These are phyloP conservation scores for Pyrenophora teres DNA, from an alignment of 2,329 filamentous ascomycete genomes.

Conservation along the genomic window DNA sequence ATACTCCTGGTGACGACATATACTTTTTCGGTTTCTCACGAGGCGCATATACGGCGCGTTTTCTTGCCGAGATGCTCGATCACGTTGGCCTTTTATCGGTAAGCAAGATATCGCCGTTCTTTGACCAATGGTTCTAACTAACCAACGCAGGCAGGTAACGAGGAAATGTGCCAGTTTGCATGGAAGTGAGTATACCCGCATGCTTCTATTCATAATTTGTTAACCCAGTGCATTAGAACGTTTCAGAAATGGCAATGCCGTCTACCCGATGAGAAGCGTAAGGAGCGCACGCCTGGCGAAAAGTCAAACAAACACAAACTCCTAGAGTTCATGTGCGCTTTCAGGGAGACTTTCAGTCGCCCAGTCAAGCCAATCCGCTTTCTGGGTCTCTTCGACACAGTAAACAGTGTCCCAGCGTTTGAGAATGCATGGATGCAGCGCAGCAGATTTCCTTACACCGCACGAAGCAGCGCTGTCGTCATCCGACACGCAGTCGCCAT, in stretches of 20 bases:
- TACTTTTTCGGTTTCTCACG: conserved; percentile 57
- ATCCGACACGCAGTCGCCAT: conserved; percentile 73
- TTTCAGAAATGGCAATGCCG: conserved; percentile 75
- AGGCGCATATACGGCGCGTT: conserved; percentile 58
- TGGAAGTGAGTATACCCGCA: conserved; percentile 62
- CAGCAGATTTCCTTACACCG: conserved; percentile 72
- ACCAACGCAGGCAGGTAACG: conserved; percentile 66
- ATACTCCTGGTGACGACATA: conserved; percentile 54
- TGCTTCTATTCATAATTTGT: neutral
- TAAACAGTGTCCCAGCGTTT: conserved; percentile 79
- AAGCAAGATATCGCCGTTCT: conserved; percentile 5
- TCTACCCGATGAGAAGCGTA: conserved; percentile 33
- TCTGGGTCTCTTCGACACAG: conserved; percentile 79
- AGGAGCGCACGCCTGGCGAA: conserved; percentile 48
- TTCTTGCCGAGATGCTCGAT: conserved; percentile 79
- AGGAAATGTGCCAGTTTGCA: conserved; percentile 82
- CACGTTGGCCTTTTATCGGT: conserved; percentile 74
- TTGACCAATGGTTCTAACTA: neutral
- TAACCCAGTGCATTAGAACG: conserved; percentile 46
- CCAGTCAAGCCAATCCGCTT: conserved; percentile 76
- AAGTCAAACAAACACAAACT: conserved; percentile 63
- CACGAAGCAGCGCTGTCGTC: conserved; percentile 60
- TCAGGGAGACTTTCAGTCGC: conserved; percentile 79
- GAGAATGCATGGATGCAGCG: conserved; percentile 78
- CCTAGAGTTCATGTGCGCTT: conserved; percentile 76